phyloP scores from a whole-genome alignment of 2,329 filamentous ascomycete genomes.

The Botrytis elliptica region DNA sequence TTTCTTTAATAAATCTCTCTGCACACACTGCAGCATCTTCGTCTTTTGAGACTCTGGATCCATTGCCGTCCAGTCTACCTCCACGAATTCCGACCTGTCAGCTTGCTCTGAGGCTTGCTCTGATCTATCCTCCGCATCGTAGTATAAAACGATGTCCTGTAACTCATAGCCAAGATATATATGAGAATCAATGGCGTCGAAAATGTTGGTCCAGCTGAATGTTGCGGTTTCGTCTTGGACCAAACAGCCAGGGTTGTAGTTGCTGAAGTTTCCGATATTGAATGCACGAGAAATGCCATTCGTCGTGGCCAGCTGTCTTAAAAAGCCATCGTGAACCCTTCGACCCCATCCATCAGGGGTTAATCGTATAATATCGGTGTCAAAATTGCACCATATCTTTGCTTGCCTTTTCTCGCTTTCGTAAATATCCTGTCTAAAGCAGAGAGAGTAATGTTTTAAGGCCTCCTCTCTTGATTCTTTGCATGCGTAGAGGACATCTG shows the following conservation, averaged over 20 bases:
- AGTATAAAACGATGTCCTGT: conserved; percentile 16
- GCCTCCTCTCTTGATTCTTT: conserved; percentile 12
- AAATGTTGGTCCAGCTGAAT: conserved; percentile 11
- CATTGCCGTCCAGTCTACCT: conserved; percentile 19
- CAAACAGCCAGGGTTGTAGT: not conserved
- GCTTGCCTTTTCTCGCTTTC: not conserved
- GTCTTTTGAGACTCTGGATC: conserved; percentile 11
- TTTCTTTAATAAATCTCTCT: conserved; percentile 11
- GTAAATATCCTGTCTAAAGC: not conserved
- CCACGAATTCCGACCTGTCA: conserved; percentile 15
- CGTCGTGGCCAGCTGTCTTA: not conserved
- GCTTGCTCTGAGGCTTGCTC: not conserved
- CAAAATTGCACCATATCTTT: conserved; percentile 10
- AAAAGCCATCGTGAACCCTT: not conserved
- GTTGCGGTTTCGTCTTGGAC: not conserved
- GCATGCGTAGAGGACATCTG: conserved; percentile 3
- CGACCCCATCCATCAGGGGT: not conserved
- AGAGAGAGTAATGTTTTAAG: conserved; percentile 13
- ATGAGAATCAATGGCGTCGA: conserved; percentile 10
- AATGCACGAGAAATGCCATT: conserved; percentile 9
- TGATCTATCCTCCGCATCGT: not conserved
- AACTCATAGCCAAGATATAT: not conserved
- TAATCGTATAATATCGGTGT: conserved; percentile 12
- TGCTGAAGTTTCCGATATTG: conserved; percentile 1
- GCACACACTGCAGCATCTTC: conserved; percentile 7